A percentile compares a stretch with the other conserved stretches of the same genome.
Evolutionary conservation across 2,329 filamentous ascomycete species (phyloP).

Genomic region (Thyridium curvatum): DNA sequence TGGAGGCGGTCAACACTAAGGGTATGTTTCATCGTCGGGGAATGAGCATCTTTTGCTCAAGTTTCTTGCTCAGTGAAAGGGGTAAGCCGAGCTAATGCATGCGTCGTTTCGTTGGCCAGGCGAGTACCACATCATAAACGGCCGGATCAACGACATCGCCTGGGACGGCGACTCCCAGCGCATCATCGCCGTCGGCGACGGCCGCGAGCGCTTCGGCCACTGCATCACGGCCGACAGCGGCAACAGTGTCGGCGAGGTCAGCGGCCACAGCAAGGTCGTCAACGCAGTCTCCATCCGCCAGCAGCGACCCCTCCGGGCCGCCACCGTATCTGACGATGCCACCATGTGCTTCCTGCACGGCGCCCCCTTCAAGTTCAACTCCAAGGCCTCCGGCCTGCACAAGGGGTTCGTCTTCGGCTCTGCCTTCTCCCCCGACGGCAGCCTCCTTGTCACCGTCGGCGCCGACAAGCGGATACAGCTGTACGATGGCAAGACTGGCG

Average conservation of each 20-base stretch:
- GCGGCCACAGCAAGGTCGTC: slow-evolving; percentile 83
- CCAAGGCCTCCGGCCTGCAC: slow-evolving; percentile 72
- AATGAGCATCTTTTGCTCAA: too few relatives aligned
- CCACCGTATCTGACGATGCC: slow-evolving; percentile 85
- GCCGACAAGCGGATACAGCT: slow-evolving; percentile 90
- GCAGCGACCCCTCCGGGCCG: slow-evolving; percentile 84
- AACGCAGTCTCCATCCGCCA: slow-evolving; percentile 87
- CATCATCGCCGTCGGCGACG: slow-evolving; percentile 92
- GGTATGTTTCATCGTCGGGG: slow-evolving; percentile 35
- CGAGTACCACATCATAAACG: slow-evolving; percentile 91
- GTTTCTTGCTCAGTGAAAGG: too few relatives aligned
- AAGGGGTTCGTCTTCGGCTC: slow-evolving; percentile 84
- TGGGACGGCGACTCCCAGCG: slow-evolving; percentile 98
- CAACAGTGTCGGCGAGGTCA: slow-evolving; percentile 92
- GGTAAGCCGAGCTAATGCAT: too few relatives aligned
- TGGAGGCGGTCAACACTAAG: slow-evolving; percentile 78
- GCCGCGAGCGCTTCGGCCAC: slow-evolving; percentile 86
- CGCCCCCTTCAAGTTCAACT: slow-evolving; percentile 92
- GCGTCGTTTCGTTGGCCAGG: too few relatives aligned
- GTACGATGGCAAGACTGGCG: slow-evolving; percentile 94
- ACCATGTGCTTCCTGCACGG: slow-evolving; percentile 90
- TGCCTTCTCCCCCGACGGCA: slow-evolving; percentile 85
- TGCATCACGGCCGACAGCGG: slow-evolving; percentile 94
- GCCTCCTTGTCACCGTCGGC: slow-evolving; percentile 75
- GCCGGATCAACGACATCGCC: slow-evolving; percentile 90